Percentiles rank a stretch among this genome's conserved stretches.
Evolutionary conservation across 345 rosid species (phyloP).

Genomic region (Moricandia moricandioides): DNA sequence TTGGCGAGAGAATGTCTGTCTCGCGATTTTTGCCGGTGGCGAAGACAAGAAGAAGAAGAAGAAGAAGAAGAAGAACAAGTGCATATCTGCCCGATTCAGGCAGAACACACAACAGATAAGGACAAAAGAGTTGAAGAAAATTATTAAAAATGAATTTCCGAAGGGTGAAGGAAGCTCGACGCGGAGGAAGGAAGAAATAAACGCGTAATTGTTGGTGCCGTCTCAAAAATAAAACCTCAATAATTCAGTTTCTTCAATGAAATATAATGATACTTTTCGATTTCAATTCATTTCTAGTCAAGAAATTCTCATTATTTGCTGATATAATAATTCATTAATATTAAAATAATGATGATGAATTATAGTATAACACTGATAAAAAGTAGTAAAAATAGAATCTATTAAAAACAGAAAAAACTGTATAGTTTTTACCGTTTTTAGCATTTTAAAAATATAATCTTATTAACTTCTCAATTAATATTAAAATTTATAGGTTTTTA

Average conservation of each 20-base stretch:
- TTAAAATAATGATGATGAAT: no score
- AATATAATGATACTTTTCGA: not conserved
- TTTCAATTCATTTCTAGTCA: not conserved
- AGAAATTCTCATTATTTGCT: not conserved
- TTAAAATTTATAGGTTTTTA: no score
- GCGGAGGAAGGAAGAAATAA: constrained; percentile 24
- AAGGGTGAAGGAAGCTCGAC: constrained; percentile 9
- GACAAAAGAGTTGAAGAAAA: not conserved
- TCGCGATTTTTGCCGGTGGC: constrained; percentile 6
- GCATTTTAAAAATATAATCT: no score
- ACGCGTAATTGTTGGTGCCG: constrained; percentile 55
- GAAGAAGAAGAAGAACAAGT: constrained; percentile 32
- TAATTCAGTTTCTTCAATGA: not conserved
- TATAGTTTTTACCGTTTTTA: no score
- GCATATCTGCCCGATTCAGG: constrained; percentile 50
- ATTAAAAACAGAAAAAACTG: no score
- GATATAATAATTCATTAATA: no score
- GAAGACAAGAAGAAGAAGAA: constrained; percentile 30
- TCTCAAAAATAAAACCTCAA: constrained; percentile 19
- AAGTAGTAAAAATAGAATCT: no score
- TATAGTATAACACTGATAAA: no score
- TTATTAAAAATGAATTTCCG: constrained; percentile 36
- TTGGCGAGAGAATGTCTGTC: constrained; percentile 48
- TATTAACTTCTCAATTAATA: no score
- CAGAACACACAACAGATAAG: not conserved